Base-by-base conservation (phyloP, 1,284 basidiomycete genomes). In the Melampsora americana region DNA sequence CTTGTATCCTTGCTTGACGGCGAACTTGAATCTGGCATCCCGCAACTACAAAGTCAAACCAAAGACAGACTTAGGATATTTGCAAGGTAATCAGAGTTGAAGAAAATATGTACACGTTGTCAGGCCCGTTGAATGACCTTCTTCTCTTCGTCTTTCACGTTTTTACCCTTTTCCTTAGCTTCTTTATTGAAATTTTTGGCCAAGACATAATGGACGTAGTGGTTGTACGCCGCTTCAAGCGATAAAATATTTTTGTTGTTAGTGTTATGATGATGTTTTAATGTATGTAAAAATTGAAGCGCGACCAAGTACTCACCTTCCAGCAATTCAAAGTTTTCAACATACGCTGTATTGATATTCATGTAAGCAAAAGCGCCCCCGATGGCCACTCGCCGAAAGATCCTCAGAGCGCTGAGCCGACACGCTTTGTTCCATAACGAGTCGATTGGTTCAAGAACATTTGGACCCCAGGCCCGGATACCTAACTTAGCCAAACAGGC, bases 181-280 rank as follows among this genome's bases (percentile, higher is more conserved):
- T 66, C 64, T 23, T 66, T 39, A 2, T 66, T 66, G 26, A 32
- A 66, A 2, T n/a, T 18, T 42, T 66, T 2, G 7, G 39, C 39
- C 64, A 66, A 39, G 4, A 66, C 2, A 66, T 66, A 66, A 32
- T 66, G 64, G 4, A 66, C 64, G 39, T 66, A 66, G 64, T 66
- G 64, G 35, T 66, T 32, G 32, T 66, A 66, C 2, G 39, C 32
- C 12, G 2, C 5, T 39, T 32, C 12, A 23, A 66, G 30, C 9
- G 9, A 9, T 4, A 35, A 9, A 35, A 35, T 3, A 9, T 35
- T 35, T 3, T 35, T 35, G 35, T n/a, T n/a, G n/a, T n/a, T n/a
- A n/a, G n/a, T n/a, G n/a, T n/a, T n/a, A n/a, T n/a, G n/a, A n/a
- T n/a, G n/a, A n/a, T n/a, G n/a, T n/a, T n/a, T n/a, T n/a, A n/a